Percentiles rank a stretch among this genome's conserved stretches.
These are phyloP conservation scores for Fusarium fracticaudum DNA, from an alignment of 2,329 filamentous ascomycete species.

Conservation along the genomic window DNA sequence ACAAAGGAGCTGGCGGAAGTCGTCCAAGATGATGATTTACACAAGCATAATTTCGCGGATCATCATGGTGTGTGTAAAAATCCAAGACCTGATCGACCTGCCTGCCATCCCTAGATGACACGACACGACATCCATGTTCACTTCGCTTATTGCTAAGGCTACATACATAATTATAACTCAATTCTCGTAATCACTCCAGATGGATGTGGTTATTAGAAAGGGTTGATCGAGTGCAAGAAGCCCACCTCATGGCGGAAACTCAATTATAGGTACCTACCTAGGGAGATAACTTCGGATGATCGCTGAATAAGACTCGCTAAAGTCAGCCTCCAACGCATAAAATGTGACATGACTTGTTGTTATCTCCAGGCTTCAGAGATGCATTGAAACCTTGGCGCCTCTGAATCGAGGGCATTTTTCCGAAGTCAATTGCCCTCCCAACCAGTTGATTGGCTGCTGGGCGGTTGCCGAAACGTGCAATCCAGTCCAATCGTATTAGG, in stretches of 20 bases:
- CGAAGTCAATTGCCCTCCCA: conserved; percentile 17
- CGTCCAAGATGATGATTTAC: conserved; percentile 26
- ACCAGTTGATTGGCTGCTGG: conserved; percentile 13
- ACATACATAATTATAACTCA: conserved; percentile 10
- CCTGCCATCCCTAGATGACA: conserved; percentile 13
- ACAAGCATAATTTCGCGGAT: conserved; percentile 18
- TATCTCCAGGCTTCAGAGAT: not conserved
- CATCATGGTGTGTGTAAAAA: conserved; percentile 13
- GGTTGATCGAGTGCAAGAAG: not conserved
- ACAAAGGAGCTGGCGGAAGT: not conserved
- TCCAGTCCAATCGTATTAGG: conserved; percentile 30
- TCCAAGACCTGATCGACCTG: conserved; percentile 25
- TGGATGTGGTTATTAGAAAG: not conserved
- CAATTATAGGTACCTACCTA: not conserved
- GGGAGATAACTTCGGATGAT: not conserved
- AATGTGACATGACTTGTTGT: conserved; percentile 15
- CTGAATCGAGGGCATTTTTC: conserved; percentile 28
- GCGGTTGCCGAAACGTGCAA: conserved; percentile 33
- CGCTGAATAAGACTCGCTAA: not conserved
- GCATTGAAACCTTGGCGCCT: conserved; percentile 34
- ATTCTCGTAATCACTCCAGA: conserved; percentile 2
- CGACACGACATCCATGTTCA: conserved; percentile 7
- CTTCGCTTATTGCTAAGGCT: conserved; percentile 5
- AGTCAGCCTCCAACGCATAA: conserved; percentile 16
- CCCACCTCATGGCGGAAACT: conserved; percentile 6